phyloP scores from a whole-genome alignment of 2,329 filamentous ascomycete species.

The Ceratocystis harringtonii region DNA sequence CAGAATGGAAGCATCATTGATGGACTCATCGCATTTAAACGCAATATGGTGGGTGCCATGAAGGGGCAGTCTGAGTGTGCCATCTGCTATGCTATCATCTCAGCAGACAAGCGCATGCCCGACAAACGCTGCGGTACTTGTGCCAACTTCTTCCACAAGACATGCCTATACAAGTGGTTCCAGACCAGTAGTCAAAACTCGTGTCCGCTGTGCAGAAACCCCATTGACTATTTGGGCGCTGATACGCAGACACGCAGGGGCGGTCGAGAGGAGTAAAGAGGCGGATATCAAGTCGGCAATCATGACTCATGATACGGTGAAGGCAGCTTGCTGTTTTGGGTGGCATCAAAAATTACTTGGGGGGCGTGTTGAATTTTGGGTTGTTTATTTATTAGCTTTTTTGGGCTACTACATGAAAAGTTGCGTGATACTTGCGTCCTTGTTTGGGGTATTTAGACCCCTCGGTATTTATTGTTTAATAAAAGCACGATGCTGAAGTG shows the following conservation, averaged over 20 bases:
- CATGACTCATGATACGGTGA: neutral
- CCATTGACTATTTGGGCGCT: slow-evolving; percentile 48
- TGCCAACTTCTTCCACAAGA: slow-evolving; percentile 82
- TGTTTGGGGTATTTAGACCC: neutral
- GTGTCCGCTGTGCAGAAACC: slow-evolving; percentile 84
- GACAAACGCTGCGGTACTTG: slow-evolving; percentile 87
- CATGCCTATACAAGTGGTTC: slow-evolving; percentile 94
- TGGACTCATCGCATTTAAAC: slow-evolving; percentile 68
- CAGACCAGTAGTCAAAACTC: slow-evolving; percentile 80
- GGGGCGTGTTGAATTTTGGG: neutral
- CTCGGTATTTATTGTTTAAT: neutral
- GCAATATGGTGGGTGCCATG: slow-evolving; percentile 73
- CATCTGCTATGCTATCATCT: slow-evolving; percentile 92
- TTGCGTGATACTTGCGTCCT: neutral
- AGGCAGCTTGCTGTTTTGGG: neutral
- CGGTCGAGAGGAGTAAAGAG: slow-evolving; percentile 5
- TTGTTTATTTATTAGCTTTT: neutral
- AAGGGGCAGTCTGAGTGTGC: slow-evolving; percentile 92
- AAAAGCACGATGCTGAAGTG: neutral
- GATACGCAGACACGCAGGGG: slow-evolving; percentile 24
- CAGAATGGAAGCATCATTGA: slow-evolving; percentile 75
- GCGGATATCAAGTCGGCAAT: neutral
- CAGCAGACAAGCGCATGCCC: slow-evolving; percentile 72
- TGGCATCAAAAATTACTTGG: neutral
- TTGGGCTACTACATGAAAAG: neutral